Evolutionary conservation across 495 filamentous ascomycete species (phyloP), one percentile per base, ranked within the genome.

Genomic region (Aspergillus funiculosus): DNA sequence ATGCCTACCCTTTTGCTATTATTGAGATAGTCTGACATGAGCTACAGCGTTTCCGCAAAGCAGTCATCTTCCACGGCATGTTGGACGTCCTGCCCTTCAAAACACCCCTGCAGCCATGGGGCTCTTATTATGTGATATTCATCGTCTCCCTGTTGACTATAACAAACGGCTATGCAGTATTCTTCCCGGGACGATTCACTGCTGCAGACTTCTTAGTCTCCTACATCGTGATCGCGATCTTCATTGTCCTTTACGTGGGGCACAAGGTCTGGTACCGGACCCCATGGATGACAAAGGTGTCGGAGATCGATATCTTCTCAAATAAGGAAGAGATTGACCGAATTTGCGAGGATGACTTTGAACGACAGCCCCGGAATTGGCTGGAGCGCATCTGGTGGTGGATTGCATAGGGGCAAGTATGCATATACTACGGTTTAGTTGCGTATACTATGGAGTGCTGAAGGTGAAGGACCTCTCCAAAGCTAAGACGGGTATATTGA

Each of bases 81-180:
- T 57, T 67, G 6, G 62, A 75, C 38, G 64, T 69, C 5, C 64
- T 81, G 4, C 75, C 78, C 0, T 83, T 76, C 57, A 62, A 64
- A 24, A 71, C 74, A 4, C 67, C 66, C 6, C 53, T 75, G 25
- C 78, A 81, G 54, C 78, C 78, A 0, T 82, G 64, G 43, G 67
- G 69, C 4, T 59, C 73, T 1, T 77, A 68, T 53, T 74, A 72
- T 48, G 80, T 77, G 8, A 61, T 84, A 8, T 61, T 73, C 34
- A 72, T 81, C 57, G 73, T 72, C 51, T 51, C 71, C 3, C 55
- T 85, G 11, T 73, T 86, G 48, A 69, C 75, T 26, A 46, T 86
- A 6, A 82, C 79, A 1, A 80, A 84, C 51, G 81, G 81, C 3
- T 86, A 83, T 56, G 77, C 74, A 0, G 64, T 74, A 6, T 86